These are phyloP conservation scores for Mycena indigotica DNA, from an alignment of 768 basidiomycete species.

Conservation along the genomic window DNA sequence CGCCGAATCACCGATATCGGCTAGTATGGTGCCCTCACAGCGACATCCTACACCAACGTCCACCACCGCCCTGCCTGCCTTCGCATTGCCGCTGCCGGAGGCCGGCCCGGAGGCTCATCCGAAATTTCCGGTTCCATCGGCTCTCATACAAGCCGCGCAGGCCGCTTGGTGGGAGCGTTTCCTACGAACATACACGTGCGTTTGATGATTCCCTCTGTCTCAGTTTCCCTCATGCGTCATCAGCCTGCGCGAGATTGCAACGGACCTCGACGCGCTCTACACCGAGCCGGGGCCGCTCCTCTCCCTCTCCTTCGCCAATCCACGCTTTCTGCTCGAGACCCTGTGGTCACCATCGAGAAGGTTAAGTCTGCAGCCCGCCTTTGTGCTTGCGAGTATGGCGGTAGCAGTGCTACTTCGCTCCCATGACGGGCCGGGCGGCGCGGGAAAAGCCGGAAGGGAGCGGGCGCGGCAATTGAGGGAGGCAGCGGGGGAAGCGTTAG, in stretches of 20 bases:
- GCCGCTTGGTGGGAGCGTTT: conserved; percentile 20
- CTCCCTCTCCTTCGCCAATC: conserved; percentile 49
- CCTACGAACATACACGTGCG: conserved; percentile 13
- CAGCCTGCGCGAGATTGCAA: conserved; percentile 18
- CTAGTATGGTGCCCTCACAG: no score
- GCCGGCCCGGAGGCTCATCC: conserved; percentile 5
- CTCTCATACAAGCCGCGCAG: conserved; percentile 12
- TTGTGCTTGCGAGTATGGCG: conserved; percentile 52
- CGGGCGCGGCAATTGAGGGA: conserved; percentile 48
- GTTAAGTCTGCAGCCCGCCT: conserved; percentile 51
- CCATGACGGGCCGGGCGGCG: conserved; percentile 48
- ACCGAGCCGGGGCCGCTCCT: conserved; percentile 6
- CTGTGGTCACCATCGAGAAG: conserved; percentile 41
- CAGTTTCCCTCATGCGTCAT: neutral
- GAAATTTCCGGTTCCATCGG: conserved; percentile 13
- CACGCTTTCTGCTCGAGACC: conserved; percentile 41
- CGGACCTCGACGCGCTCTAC: conserved; percentile 14
- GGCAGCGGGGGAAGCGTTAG: conserved; percentile 46
- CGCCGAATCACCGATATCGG: no score
- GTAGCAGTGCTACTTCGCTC: conserved; percentile 52
- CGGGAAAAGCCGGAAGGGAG: conserved; percentile 35
- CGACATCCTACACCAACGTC: neutral
- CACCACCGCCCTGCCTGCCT: no score
- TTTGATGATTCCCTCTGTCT: neutral
- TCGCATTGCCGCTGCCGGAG: neutral